phyloP scores from a whole-genome alignment of 768 basidiomycete genomes.

The Termitomyces bulborhizus region DNA sequence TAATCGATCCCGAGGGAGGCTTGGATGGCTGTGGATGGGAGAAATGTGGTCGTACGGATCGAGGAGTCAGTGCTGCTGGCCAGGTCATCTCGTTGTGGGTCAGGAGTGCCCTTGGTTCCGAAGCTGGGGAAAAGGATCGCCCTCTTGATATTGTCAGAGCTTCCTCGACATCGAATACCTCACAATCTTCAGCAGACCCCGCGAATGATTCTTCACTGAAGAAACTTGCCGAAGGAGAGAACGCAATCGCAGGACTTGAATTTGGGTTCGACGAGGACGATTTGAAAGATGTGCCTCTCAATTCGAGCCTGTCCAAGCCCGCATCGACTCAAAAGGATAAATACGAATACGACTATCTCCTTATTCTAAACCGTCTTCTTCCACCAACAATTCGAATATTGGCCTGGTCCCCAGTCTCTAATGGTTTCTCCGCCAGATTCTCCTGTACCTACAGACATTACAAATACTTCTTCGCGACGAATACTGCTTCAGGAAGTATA shows the following conservation, averaged over 20 bases:
- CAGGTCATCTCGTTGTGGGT: slow-evolving; percentile 94
- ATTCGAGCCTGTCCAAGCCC: slow-evolving; percentile 13
- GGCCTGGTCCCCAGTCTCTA: slow-evolving; percentile 88
- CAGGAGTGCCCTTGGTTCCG: slow-evolving; percentile 52
- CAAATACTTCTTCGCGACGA: slow-evolving; percentile 90
- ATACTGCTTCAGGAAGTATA: slow-evolving; percentile 20
- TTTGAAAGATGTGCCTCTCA: slow-evolving; percentile 18
- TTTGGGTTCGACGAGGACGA: slow-evolving; percentile 18
- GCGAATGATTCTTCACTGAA: background rate
- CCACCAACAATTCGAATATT: slow-evolving; percentile 86
- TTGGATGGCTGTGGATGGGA: slow-evolving; percentile 88
- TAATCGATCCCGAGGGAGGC: slow-evolving; percentile 71
- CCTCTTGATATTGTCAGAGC: background rate
- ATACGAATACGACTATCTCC: slow-evolving; percentile 69
- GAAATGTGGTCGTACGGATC: slow-evolving; percentile 90
- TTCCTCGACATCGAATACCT: slow-evolving; percentile 7
- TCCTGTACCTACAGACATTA: slow-evolving; percentile 87
- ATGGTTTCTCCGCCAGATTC: slow-evolving; percentile 82
- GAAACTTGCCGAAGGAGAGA: background rate
- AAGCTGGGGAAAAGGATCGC: slow-evolving; percentile 12
- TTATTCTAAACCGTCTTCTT: slow-evolving; percentile 79
- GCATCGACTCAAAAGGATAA: slow-evolving; percentile 13
- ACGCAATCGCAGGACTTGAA: slow-evolving; percentile 15
- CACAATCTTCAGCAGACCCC: background rate
- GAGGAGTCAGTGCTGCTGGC: slow-evolving; percentile 89